Percentiles rank a stretch among this genome's conserved stretches.
These are phyloP conservation scores for Capronia americana DNA, from an alignment of 2,329 filamentous ascomycete species.

Conservation along the genomic window DNA sequence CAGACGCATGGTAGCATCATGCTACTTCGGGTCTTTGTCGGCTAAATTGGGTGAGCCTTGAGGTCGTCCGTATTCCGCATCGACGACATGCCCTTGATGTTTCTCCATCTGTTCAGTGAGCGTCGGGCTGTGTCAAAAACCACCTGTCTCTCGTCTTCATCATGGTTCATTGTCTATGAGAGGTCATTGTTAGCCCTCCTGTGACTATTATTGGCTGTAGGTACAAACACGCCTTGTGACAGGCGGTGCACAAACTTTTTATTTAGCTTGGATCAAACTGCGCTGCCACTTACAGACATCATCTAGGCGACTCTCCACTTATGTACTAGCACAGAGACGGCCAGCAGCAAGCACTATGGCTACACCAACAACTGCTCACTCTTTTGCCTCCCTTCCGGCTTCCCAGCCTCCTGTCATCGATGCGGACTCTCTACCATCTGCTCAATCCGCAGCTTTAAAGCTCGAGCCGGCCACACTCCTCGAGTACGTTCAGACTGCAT, in stretches of 20 bases:
- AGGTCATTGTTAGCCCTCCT: neutral
- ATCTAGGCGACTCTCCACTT: neutral
- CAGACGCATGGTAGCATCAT: neutral
- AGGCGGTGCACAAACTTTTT: neutral
- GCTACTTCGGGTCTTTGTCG: neutral
- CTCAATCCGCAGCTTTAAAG: slow-evolving; percentile 58
- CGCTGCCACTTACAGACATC: neutral
- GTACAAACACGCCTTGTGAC: slow-evolving; percentile 9
- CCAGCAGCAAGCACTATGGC: slow-evolving; percentile 19
- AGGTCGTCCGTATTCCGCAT: neutral
- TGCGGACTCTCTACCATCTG: slow-evolving; percentile 51
- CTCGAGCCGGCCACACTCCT: slow-evolving; percentile 62
- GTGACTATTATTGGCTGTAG: neutral
- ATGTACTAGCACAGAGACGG: slow-evolving; percentile 11
- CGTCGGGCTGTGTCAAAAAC: neutral
- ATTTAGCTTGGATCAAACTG: neutral
- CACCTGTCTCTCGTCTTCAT: neutral
- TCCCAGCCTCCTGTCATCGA: slow-evolving; percentile 42
- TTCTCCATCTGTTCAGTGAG: neutral
- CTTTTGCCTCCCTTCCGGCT: slow-evolving; percentile 14
- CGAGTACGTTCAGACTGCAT: slow-evolving; percentile 60
- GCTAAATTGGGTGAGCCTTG: slow-evolving; percentile 5
- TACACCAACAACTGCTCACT: neutral
- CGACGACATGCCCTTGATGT: neutral
- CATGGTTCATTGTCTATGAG: neutral